phyloP scores from a whole-genome alignment of 129 eudicot species.

The Ambrosia artemisiifolia region DNA sequence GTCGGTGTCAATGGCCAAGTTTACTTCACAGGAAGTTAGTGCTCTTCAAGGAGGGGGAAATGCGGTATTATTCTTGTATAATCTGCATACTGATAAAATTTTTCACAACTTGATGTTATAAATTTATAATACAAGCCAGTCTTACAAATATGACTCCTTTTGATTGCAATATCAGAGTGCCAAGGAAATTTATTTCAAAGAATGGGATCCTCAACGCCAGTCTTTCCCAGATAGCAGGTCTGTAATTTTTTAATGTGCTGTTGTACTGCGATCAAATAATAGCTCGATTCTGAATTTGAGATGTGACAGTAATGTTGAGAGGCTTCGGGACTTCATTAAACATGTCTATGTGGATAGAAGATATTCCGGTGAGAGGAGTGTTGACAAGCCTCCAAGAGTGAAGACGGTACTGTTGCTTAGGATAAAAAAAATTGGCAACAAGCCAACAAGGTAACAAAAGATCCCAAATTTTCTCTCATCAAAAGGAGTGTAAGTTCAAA shows the following conservation, averaged over 20 bases:
- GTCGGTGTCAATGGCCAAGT: slow-evolving; percentile 94
- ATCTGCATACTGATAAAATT: background rate
- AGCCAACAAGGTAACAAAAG: background rate
- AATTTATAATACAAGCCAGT: slow-evolving; percentile 1
- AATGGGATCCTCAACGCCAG: slow-evolving; percentile 87
- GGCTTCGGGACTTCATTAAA: slow-evolving; percentile 82
- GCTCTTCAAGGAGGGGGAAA: slow-evolving; percentile 94
- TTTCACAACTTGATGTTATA: background rate
- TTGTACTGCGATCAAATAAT: background rate
- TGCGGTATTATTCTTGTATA: slow-evolving; percentile 48
- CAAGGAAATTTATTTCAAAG: slow-evolving; percentile 78
- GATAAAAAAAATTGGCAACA: background rate
- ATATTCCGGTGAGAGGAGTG: slow-evolving; percentile 72
- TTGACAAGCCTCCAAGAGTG: slow-evolving; percentile 66
- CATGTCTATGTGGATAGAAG: slow-evolving; percentile 91
- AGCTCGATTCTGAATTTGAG: slow-evolving; percentile 13
- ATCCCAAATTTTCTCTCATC: background rate
- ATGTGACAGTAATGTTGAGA: slow-evolving; percentile 72
- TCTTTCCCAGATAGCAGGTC: slow-evolving; percentile 90
- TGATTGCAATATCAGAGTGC: slow-evolving; percentile 54
- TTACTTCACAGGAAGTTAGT: slow-evolving; percentile 65
- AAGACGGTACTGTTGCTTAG: slow-evolving; percentile 44
- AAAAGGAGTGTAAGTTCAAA: background rate
- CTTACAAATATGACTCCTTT: slow-evolving; percentile 14
- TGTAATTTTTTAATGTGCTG: slow-evolving; percentile 10